Evolutionary conservation across 2,329 filamentous ascomycete species (phyloP).

Genomic region (Fonsecaea pedrosoi): DNA sequence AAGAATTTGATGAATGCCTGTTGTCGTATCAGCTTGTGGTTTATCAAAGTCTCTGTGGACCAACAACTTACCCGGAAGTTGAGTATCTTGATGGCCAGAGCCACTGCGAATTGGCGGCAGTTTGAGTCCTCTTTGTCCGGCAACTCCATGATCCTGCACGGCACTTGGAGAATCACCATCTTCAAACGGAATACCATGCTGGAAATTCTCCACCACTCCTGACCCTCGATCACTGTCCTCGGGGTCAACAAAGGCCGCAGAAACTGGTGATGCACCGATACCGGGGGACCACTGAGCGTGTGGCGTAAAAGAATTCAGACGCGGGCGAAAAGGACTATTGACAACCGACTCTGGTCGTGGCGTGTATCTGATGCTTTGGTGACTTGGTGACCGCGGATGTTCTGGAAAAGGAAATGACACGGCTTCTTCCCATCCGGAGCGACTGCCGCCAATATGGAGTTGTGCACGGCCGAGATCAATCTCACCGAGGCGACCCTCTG

Average conservation of each 20-base stretch:
- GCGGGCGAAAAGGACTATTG: not conserved
- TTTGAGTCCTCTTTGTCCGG: not conserved
- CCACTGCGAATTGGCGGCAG: slow-evolving; percentile 2
- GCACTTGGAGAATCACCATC: not conserved
- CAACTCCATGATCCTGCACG: not conserved
- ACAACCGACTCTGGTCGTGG: not conserved
- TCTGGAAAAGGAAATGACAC: not conserved
- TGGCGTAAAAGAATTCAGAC: not conserved
- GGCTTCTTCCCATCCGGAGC: not conserved
- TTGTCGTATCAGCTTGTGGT: not conserved
- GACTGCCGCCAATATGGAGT: not conserved
- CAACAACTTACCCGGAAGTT: not conserved
- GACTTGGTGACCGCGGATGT: not conserved
- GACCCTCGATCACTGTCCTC: not conserved
- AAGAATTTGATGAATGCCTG: not conserved
- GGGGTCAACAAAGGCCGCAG: not conserved
- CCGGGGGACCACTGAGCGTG: not conserved
- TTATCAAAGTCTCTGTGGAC: not conserved
- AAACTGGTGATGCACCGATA: not conserved
- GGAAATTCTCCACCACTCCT: not conserved
- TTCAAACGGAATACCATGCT: not conserved
- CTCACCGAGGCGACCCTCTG: not conserved
- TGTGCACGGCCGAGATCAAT: not conserved
- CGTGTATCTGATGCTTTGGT: not conserved
- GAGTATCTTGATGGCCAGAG: not conserved